Percentiles rank a stretch among this genome's conserved stretches.
Evolutionary conservation across 2,329 filamentous ascomycete species (phyloP).

Genomic region (Moelleriella libera): DNA sequence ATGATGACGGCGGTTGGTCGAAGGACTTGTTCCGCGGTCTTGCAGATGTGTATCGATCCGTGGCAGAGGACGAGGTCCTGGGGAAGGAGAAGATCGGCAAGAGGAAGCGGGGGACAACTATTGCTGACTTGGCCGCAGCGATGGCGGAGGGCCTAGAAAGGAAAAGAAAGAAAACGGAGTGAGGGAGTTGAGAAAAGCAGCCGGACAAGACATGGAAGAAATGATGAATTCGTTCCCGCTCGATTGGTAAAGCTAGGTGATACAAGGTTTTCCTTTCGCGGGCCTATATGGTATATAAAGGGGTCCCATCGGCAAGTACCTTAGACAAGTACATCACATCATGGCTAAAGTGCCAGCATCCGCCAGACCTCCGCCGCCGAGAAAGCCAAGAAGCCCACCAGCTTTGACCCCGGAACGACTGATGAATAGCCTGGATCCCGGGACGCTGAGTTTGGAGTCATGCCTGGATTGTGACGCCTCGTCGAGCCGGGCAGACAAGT

Average conservation of each 20-base stretch:
- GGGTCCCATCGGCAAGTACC: no score
- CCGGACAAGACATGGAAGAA: neutral
- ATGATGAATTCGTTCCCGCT: neutral
- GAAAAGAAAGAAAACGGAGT: constrained; percentile 24
- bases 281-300: no score
- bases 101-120: constrained; percentile 38
- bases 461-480: constrained; percentile 3
- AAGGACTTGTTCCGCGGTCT: constrained; percentile 41
- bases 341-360: constrained; percentile 4
- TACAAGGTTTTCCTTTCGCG: no score
- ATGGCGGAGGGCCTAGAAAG: constrained; percentile 31
- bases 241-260: no score
- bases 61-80: constrained; percentile 47
- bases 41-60: constrained; percentile 44
- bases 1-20: constrained; percentile 48
- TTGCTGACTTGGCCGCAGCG: constrained; percentile 40
- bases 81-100: constrained; percentile 43
- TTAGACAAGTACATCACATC: neutral
- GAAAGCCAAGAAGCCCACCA: constrained; percentile 1
- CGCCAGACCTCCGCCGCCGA: constrained; percentile 3
- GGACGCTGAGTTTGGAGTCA: constrained; percentile 19
- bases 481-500: constrained; percentile 21
- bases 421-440: constrained; percentile 16
- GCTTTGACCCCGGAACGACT: neutral
- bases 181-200: neutral